Evolutionary conservation across 2,329 filamentous ascomycete species (phyloP), one percentile per base, ranked within the genome.

Genomic region (Sclerotinia nivalis): DNA sequence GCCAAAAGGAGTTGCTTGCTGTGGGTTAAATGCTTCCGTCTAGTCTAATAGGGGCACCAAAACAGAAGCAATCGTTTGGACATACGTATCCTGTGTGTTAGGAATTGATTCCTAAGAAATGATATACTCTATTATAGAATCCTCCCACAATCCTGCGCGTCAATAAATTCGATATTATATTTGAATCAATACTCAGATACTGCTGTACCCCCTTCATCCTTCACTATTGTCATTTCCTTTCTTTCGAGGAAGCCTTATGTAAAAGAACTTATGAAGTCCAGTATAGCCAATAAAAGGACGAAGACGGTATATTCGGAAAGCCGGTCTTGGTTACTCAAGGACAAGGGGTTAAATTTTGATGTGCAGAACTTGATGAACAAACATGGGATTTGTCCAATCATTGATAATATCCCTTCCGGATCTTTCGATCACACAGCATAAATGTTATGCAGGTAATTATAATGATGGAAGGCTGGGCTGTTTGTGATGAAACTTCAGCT

Each of bases 191-290:
- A 34, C 28, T 22, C 10, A 31, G 28, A 34, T 34, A 55, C 28
- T 34, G 52, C 20, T 22, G 45, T 49, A 49, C 45, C 22, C 18
- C 54, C 31, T 34, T 13, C 54, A 56, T 56, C 54, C 54, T 37
- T 56, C 31, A 34, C 31, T 9, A 20, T 34, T 20, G 28, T 56
- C 20, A 56, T 56, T 34, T 56, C 54, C 54, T 37, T 56, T 37
- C 34, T 34, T 37, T 13, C 28, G 9, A 34, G 31, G 28, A 37
- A 56, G 54, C 28, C 54, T 56, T 34, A 37, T 43, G 34, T 56
- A 37, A 56, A 31, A 58, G 55, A 22, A 58, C 34, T 13, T 40
- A 25, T 58, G 55, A 58, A 58, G 55, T 58, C 55, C 55, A 15
- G 34, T 25, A 13, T 10, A n/a, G 13, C 34, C 55, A 37, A 58